Evolutionary conservation across 2,329 filamentous ascomycete species (phyloP).

Genomic region (Dothidotthia symphoricarpi): DNA sequence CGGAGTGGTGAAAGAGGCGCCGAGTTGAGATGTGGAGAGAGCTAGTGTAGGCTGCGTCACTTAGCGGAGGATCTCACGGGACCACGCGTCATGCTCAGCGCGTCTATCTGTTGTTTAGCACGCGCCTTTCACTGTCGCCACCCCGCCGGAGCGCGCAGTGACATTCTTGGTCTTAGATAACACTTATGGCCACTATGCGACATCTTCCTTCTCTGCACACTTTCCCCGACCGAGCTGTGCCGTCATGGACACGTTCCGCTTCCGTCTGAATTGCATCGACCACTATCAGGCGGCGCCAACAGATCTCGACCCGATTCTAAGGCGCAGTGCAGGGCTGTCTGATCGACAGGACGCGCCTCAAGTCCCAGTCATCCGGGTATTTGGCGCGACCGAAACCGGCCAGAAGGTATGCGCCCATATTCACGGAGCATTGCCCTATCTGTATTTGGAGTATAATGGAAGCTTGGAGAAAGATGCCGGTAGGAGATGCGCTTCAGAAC

Average conservation of each 20-base stretch:
- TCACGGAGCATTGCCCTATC: constrained; percentile 91
- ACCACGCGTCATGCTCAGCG: constrained; percentile 18
- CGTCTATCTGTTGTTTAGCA: constrained; percentile 11
- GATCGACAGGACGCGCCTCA: constrained; percentile 64
- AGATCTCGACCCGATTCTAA: constrained; percentile 75
- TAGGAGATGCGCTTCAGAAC: constrained; percentile 42
- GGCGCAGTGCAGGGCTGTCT: constrained; percentile 58
- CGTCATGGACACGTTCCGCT: constrained; percentile 73
- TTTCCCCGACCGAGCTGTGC: constrained; percentile 7
- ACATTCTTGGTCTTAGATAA: constrained; percentile 4
- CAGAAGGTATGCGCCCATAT: constrained; percentile 96
- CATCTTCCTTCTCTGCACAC: constrained; percentile 3
- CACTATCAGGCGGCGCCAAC: constrained; percentile 83
- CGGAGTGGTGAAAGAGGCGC: constrained; percentile 1
- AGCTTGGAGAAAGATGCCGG: constrained; percentile 65
- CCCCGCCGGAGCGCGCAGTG: background rate
- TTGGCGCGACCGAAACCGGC: constrained; percentile 89
- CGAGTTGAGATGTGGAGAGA: constrained; percentile 14
- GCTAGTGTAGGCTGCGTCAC: constrained; percentile 28
- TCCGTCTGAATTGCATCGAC: constrained; percentile 94
- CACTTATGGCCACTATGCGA: constrained; percentile 15
- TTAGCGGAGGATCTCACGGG: constrained; percentile 23
- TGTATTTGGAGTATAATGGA: constrained; percentile 85
- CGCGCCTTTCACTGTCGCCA: constrained; percentile 7
- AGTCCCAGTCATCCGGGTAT: constrained; percentile 84